phyloP scores from a whole-genome alignment of 208 protist genomes.

The Porcisia deanei region DNA sequence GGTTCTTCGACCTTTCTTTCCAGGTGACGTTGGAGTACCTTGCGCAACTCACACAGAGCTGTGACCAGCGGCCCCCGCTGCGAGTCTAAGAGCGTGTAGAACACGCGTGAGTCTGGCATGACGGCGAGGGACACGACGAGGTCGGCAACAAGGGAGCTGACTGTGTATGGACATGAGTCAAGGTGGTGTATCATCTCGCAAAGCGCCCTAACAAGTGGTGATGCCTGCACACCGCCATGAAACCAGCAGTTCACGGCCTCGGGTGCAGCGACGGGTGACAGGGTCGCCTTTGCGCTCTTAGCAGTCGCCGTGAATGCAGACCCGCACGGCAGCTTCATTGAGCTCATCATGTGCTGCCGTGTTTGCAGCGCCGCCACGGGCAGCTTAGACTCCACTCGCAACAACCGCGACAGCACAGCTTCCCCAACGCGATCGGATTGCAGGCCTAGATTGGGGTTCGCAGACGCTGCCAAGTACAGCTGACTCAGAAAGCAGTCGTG shows the following conservation, averaged over 20 bases:
- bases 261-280: background rate
- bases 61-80: slow-evolving; percentile 44
- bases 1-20: slow-evolving; percentile 30
- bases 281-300: background rate
- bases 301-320: background rate
- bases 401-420: slow-evolving; percentile 52
- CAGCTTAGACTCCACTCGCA: slow-evolving; percentile 60
- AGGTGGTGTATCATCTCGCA: slow-evolving; percentile 49
- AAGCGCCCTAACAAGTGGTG: slow-evolving; percentile 37
- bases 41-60: slow-evolving; percentile 41
- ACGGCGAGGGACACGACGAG: slow-evolving; percentile 52
- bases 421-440: slow-evolving; percentile 37
- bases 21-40: slow-evolving; percentile 18
- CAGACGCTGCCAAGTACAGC: slow-evolving; percentile 26
- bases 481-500: slow-evolving; percentile 48
- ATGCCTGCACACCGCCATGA: slow-evolving; percentile 41
- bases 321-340: slow-evolving; percentile 1
- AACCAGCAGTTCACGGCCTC: slow-evolving; percentile 45
- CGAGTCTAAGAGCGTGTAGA: slow-evolving; percentile 72
- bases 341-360: slow-evolving; percentile 25
- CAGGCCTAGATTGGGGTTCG: slow-evolving; percentile 14
- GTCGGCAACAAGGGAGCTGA: slow-evolving; percentile 49
- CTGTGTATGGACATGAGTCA: slow-evolving; percentile 38
- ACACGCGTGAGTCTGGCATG: slow-evolving; percentile 63
- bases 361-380: slow-evolving; percentile 30